Conservation (phyloP, 2,329 filamentous ascomycete genomes). For the Colletotrichum liriopes region DNA sequence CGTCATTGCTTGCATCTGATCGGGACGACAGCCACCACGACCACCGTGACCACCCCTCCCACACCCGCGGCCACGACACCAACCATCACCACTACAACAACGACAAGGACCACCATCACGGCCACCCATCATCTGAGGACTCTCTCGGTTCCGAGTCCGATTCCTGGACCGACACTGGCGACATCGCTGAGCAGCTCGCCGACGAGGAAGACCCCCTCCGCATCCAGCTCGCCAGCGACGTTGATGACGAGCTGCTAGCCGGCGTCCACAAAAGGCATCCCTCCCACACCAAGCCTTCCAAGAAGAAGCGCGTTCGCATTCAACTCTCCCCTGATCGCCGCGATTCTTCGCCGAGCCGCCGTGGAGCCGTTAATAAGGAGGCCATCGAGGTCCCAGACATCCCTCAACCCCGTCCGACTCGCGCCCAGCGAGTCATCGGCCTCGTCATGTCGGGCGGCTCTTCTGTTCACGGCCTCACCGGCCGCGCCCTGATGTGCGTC, state of each 20-base stretch:
- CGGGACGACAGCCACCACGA: conserved; percentile 55
- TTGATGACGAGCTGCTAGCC: conserved; percentile 74
- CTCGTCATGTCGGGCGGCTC: conserved; percentile 88
- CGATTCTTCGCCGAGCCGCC: conserved; percentile 54
- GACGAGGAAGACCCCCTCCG: conserved; percentile 88
- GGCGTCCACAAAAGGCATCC: conserved; percentile 62
- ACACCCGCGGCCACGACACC: conserved; percentile 54
- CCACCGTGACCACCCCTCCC: conserved; percentile 52
- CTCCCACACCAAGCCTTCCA: conserved; percentile 54
- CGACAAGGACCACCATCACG: conserved; percentile 62
- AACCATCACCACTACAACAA: conserved; percentile 56
- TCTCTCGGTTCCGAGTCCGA: conserved; percentile 73
- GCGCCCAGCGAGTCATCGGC: conserved; percentile 80
- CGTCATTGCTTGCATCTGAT: conserved; percentile 61
- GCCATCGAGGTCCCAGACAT: conserved; percentile 87
- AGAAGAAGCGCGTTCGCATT: conserved; percentile 80
- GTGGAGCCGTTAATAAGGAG: conserved; percentile 74
- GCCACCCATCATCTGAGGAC: conserved; percentile 63
- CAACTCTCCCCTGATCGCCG: conserved; percentile 63
- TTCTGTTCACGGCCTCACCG: conserved; percentile 91
- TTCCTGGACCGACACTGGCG: conserved; percentile 94
- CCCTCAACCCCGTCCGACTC: conserved; percentile 73
- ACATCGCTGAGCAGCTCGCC: conserved; percentile 91
- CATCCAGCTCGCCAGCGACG: conserved; percentile 76
- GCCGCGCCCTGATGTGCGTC: conserved; percentile 90